A percentile compares a stretch with the other conserved stretches of the same genome.
These are phyloP conservation scores for Pseudogymnoascus sp. DNA, from an alignment of 2,329 filamentous ascomycete species.

Conservation along the genomic window DNA sequence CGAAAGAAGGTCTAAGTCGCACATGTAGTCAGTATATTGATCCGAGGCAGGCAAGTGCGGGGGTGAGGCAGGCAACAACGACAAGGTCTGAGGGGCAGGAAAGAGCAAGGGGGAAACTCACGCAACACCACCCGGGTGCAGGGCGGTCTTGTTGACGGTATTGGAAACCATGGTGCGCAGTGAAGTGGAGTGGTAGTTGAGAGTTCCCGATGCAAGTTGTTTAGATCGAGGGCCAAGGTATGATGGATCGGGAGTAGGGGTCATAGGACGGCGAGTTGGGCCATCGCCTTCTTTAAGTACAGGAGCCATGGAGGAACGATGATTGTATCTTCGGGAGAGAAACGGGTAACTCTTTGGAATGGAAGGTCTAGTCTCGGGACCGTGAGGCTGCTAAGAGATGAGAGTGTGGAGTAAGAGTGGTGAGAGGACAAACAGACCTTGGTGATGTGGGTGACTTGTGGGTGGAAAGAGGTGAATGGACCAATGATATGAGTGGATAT, in stretches of 20 bases:
- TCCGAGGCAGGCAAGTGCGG: not conserved
- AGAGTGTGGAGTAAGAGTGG: not conserved
- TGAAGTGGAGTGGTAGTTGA: constrained; percentile 23
- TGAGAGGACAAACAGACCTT: not conserved
- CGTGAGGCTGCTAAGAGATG: not conserved
- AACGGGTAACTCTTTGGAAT: not conserved
- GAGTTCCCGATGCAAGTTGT: constrained; percentile 19
- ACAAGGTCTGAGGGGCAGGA: not conserved
- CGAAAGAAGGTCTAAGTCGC: constrained; percentile 57
- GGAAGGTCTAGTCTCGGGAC: not conserved
- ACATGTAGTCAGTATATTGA: constrained; percentile 12
- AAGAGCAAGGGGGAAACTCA: constrained; percentile 15
- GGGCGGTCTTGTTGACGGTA: constrained; percentile 23
- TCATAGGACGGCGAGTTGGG: constrained; percentile 10
- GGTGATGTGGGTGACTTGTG: not conserved
- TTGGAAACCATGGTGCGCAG: constrained; percentile 25
- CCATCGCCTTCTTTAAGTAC: constrained; percentile 3
- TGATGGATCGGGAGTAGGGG: constrained; percentile 24
- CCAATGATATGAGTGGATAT: not conserved
- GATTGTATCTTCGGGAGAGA: not conserved
- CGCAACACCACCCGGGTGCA: constrained; percentile 23
- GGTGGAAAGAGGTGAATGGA: not conserved
- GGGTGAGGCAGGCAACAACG: not conserved
- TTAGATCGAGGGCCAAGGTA: constrained; percentile 17
- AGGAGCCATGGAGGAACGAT: not conserved